Base-by-base conservation (phyloP, 2,329 filamentous ascomycete species). In the Laburnicola sp. region DNA sequence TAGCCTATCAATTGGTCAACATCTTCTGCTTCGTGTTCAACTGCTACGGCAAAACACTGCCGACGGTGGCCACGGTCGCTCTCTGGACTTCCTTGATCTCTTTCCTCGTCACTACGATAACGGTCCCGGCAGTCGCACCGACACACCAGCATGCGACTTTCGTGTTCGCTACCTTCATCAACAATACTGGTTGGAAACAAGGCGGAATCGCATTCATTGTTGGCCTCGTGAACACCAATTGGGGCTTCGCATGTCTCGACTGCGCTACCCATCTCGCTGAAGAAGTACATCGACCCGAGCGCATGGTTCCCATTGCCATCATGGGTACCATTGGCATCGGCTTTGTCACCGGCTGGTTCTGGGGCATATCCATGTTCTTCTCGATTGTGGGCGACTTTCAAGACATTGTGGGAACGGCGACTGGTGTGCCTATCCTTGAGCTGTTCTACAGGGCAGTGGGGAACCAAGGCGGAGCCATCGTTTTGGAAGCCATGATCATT, bases 141-240 rank as follows among this genome's bases (percentile, higher is more conserved):
- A 73, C 71, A 1, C 74, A 78, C 53, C 72, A 78, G 47, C 66
- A 72, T 31, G 75, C 76, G 46, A 68, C 73, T 22, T 81, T 80
- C 62, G 79, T 82, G 55, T 82, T 80, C 57, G 74, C 76, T 0
- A 78, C 73, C 34, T 81, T 80, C 57, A 75, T 77, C 66, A 82
- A 81, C 64, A 76, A 75, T 52, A 80, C 77, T 0, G 79, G 76
- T 22, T 81, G 76, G 78, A 50, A 59, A 7, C 64, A 72, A 38
- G 70, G 72, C 51, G 78, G 77, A 22, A 76, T 81, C 38, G 77
- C 77, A 21, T 81, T 80, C 65, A 75, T 82, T 38, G 75, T 79
- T 44, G 79, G 79, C 27, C 69, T 81, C 4, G 76, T 81, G 50
- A 79, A 78, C 56, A 75, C 75, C 16, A 80, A 80, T 58, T 80